These are phyloP conservation scores for Cyberlindnera meyerae DNA, from an alignment of 805 yeast species.

Conservation along the genomic window DNA sequence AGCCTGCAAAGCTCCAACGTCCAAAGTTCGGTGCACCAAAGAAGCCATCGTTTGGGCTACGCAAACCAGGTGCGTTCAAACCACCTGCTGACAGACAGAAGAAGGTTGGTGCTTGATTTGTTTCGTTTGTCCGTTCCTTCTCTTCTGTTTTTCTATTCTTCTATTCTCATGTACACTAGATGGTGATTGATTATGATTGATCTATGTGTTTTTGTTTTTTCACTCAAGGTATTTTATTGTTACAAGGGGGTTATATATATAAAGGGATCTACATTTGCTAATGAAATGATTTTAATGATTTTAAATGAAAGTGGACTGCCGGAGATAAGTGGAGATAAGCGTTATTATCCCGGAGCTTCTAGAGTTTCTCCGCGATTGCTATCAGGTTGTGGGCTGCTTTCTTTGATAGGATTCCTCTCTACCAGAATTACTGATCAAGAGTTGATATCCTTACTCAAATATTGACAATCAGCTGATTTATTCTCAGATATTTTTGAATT, in stretches of 20 bases:
- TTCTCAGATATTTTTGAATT: too few species aligned
- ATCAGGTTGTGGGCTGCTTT: too few species aligned
- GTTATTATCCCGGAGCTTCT: neutral
- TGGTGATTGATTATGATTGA: conserved; percentile 5
- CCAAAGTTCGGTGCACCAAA: conserved; percentile 26
- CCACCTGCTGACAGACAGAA: conserved; percentile 23
- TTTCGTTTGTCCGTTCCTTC: neutral
- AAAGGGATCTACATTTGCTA: too few species aligned
- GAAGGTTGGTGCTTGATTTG: conserved; percentile 18
- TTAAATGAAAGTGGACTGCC: neutral
- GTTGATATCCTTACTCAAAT: too few species aligned
- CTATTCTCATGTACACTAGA: conserved; percentile 13
- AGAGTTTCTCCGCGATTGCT: too few species aligned
- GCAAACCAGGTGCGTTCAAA: conserved; percentile 28
- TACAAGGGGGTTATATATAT: too few species aligned
- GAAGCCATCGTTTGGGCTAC: conserved; percentile 23
- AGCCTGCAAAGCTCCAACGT: conserved; percentile 13
- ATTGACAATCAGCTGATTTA: too few species aligned
- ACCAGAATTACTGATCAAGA: too few species aligned
- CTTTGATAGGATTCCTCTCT: too few species aligned
- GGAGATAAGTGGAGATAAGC: neutral
- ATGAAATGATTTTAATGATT: too few species aligned
- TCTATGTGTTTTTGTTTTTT: too few species aligned
- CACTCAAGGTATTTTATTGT: too few species aligned
- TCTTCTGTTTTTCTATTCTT: conserved; percentile 2